A percentile compares a stretch with the other conserved stretches of the same genome.
Conservation (phyloP, 169 alveolate species). For the Perkinsus chesapeaki region DNA sequence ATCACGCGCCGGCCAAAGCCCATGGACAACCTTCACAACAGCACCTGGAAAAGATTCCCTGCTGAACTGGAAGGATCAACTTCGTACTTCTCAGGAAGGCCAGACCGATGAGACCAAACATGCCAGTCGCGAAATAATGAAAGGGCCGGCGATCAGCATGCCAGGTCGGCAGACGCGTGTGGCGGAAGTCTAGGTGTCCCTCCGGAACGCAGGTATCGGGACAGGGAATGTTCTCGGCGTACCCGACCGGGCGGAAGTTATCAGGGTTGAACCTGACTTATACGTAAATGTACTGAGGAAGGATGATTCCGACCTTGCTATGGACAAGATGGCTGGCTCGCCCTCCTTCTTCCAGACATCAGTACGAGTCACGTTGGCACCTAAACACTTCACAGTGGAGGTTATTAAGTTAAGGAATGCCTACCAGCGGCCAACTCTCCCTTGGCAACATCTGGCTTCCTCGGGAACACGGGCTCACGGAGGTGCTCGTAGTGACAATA, state of each 20-base stretch:
- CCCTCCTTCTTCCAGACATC: constrained; percentile 69
- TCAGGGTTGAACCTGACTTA: constrained; percentile 56
- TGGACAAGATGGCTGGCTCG: constrained; percentile 74
- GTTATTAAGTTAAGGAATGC: not conserved
- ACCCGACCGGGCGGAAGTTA: constrained; percentile 72
- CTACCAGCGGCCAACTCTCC: constrained; percentile 51
- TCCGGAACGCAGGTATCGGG: constrained; percentile 66
- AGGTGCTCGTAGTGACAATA: constrained; percentile 68
- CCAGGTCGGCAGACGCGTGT: constrained; percentile 59
- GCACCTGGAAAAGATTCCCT: constrained; percentile 57
- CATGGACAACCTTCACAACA: constrained; percentile 60
- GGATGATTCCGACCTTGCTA: constrained; percentile 26
- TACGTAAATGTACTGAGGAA: not conserved
- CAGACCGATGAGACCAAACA: not conserved
- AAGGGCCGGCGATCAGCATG: constrained; percentile 66
- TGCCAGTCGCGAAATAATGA: constrained; percentile 55
- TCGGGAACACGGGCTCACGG: constrained; percentile 74
- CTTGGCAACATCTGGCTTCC: constrained; percentile 63
- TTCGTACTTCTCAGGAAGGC: not conserved
- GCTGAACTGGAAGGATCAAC: constrained; percentile 51
- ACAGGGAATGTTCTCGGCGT: constrained; percentile 61
- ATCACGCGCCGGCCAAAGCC: constrained; percentile 49
- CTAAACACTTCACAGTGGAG: constrained; percentile 21
- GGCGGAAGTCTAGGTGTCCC: constrained; percentile 69
- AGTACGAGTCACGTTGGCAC: constrained; percentile 73